These are phyloP conservation scores for Setaria italica DNA, from an alignment of 202 grass and related monocot genomes.

Conservation along the genomic window DNA sequence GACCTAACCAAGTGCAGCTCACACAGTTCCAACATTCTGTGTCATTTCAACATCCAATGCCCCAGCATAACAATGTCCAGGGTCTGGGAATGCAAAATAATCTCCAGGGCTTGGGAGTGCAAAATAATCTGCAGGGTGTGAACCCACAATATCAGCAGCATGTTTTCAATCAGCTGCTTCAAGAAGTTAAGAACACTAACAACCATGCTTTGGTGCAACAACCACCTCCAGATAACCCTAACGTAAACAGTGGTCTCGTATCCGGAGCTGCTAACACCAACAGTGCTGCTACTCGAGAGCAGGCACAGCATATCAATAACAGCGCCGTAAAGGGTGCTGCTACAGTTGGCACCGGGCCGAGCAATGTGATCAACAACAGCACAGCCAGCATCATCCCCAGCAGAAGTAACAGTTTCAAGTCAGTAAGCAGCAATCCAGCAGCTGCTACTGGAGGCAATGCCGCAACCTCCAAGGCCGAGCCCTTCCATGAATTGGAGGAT, in stretches of 20 bases:
- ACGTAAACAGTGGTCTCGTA: constrained; percentile 37
- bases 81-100: constrained; percentile 52
- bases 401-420: constrained; percentile 87
- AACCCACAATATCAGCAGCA: constrained; percentile 74
- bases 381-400: constrained; percentile 37
- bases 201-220: constrained; percentile 37
- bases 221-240: constrained; percentile 16
- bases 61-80: constrained; percentile 57
- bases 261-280: constrained; percentile 40
- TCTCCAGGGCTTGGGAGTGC: constrained; percentile 50
- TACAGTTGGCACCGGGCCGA: constrained; percentile 47
- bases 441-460: constrained; percentile 43
- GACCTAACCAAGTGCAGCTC: constrained; percentile 47
- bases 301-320: constrained; percentile 39
- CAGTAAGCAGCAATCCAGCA: constrained; percentile 68
- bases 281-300: constrained; percentile 33
- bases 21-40: constrained; percentile 51
- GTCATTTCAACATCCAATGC: constrained; percentile 49
- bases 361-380: constrained; percentile 55
- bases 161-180: constrained; percentile 83
- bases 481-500: constrained; percentile 61
- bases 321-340: neutral
- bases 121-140: constrained; percentile 48
- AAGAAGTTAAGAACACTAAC: constrained; percentile 71
- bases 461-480: constrained; percentile 42